A percentile compares a stretch with the other conserved stretches of the same genome.
These are phyloP conservation scores for Misopates orontium DNA, from an alignment of 257 asterid species.

Conservation along the genomic window DNA sequence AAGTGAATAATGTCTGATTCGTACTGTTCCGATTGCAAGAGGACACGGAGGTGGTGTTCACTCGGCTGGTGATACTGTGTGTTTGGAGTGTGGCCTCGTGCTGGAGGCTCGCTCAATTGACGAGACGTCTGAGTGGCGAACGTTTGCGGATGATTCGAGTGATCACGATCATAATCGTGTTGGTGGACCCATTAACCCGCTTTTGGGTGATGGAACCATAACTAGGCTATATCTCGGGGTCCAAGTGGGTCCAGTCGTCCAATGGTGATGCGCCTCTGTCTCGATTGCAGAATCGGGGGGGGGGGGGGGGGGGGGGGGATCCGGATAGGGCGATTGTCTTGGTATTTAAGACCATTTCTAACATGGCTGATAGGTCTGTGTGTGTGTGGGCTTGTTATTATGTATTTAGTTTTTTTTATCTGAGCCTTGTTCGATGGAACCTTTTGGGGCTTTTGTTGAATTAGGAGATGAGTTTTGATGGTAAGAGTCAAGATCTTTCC, in stretches of 20 bases:
- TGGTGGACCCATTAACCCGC: conserved; percentile 92
- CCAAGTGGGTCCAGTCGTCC: conserved; percentile 54
- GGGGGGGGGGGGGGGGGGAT: too few relatives aligned
- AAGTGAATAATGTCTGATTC: conserved; percentile 56
- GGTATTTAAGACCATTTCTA: conserved; percentile 82
- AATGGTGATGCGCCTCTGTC: conserved; percentile 63
- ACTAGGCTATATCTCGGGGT: conserved; percentile 70
- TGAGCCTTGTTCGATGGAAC: conserved; percentile 10
- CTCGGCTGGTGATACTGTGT: conserved; percentile 94
- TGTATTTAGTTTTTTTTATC: conserved; percentile 7
- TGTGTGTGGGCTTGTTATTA: background rate
- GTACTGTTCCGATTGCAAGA: conserved; percentile 86
- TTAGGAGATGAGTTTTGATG: background rate
- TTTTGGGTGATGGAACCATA: conserved; percentile 67
- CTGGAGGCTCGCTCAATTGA: conserved; percentile 87
- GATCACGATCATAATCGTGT: conserved; percentile 93
- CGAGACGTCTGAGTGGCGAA: conserved; percentile 93
- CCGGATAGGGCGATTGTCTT: conserved; percentile 79
- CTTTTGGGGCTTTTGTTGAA: conserved; percentile 15
- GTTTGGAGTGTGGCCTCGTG: conserved; percentile 96
- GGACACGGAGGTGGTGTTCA: conserved; percentile 87
- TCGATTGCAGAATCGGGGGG: conserved; percentile 85
- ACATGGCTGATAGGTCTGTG: conserved; percentile 91
- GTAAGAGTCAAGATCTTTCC: background rate
- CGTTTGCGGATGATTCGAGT: conserved; percentile 87